phyloP scores from a whole-genome alignment of 2,329 filamentous ascomycete genomes.

The Apiospora saccharicola region DNA sequence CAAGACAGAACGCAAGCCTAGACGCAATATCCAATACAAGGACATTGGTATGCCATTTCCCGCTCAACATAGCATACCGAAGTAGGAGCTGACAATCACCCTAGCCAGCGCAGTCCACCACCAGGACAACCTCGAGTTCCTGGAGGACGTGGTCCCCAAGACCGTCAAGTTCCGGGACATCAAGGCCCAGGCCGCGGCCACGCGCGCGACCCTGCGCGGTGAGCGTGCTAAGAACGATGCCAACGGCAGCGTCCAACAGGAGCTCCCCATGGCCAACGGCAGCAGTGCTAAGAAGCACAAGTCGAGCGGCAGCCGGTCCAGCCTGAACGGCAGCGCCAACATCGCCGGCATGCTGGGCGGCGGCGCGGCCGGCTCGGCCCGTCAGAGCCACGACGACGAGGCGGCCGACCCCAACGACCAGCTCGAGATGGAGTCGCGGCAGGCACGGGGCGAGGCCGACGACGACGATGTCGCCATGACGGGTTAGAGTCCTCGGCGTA shows the following conservation, averaged over 20 bases:
- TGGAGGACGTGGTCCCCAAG: conserved; percentile 88
- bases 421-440: conserved; percentile 62
- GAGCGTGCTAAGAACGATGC: conserved; percentile 41
- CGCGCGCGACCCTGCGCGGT: conserved; percentile 55
- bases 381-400: conserved; percentile 37
- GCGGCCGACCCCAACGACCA: conserved; percentile 59
- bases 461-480: conserved; percentile 66
- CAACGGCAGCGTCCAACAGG: conserved; percentile 36
- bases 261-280: conserved; percentile 39
- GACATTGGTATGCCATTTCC: conserved; percentile 73
- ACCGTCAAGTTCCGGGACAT: conserved; percentile 82
- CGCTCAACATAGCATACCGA: neutral
- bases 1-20: conserved; percentile 89
- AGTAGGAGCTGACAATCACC: conserved; percentile 17
- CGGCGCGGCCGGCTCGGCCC: conserved; percentile 35
- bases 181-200: conserved; percentile 67
- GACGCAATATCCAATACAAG: conserved; percentile 94
- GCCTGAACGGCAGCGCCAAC: conserved; percentile 36
- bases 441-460: conserved; percentile 50
- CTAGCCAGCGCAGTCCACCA: conserved; percentile 84
- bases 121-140: conserved; percentile 93
- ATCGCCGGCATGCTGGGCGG: conserved; percentile 38
- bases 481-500: conserved; percentile 47
- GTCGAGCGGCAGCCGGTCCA: conserved; percentile 37
- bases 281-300: conserved; percentile 46